phyloP scores from a whole-genome alignment of 768 basidiomycete genomes.

The Galerina sulciceps region DNA sequence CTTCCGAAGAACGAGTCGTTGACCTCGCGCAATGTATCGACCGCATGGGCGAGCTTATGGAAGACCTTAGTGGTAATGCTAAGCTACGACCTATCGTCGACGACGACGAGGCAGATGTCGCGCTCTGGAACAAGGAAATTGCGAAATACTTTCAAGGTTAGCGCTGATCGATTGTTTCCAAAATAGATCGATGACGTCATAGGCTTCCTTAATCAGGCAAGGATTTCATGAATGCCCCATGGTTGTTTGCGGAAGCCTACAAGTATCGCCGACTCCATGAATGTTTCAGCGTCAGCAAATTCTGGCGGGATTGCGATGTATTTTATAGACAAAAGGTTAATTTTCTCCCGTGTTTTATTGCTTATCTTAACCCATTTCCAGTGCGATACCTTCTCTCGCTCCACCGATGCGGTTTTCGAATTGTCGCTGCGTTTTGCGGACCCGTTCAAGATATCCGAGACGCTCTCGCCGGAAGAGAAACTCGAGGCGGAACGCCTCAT shows the following conservation, averaged over 20 bases:
- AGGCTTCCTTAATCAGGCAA: constrained; percentile 16
- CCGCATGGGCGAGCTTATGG: constrained; percentile 90
- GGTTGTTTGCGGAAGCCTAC: constrained; percentile 96
- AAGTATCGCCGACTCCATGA: constrained; percentile 91
- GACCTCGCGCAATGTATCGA: constrained; percentile 88
- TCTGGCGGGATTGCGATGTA: constrained; percentile 90
- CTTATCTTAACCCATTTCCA: constrained; percentile 25
- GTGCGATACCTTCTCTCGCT: constrained; percentile 97
- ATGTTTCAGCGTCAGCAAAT: constrained; percentile 90
- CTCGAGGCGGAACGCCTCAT: constrained; percentile 79
- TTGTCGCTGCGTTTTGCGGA: constrained; percentile 90
- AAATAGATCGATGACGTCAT: constrained; percentile 14
- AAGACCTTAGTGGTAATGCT: constrained; percentile 80
- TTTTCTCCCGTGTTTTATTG: background rate
- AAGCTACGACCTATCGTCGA: constrained; percentile 89
- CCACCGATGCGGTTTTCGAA: constrained; percentile 90
- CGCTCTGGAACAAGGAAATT: constrained; percentile 97
- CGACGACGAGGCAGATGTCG: constrained; percentile 90
- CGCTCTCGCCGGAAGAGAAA: constrained; percentile 55
- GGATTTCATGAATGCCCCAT: constrained; percentile 95
- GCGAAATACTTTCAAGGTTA: constrained; percentile 91
- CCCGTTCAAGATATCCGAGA: constrained; percentile 68
- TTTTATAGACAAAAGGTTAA: constrained; percentile 90
- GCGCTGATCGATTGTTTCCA: constrained; percentile 13
- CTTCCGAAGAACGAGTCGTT: constrained; percentile 78